Conservation (phyloP, 108 stramenopile genomes). For the Phaeodactylum tricornutum region DNA sequence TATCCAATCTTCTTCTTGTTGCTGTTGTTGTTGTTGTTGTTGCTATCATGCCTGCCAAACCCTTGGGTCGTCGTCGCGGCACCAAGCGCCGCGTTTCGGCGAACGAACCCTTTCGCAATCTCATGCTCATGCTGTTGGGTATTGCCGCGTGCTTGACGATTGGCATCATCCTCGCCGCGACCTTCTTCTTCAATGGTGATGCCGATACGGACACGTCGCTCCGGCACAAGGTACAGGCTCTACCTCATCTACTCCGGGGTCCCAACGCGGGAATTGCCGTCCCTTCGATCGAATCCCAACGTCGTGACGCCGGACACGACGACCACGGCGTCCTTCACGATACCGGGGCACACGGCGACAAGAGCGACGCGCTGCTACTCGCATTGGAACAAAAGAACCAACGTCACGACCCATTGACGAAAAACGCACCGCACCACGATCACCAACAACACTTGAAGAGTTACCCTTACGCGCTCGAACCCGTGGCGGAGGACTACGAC, state of each 20-base stretch:
- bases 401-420: not conserved
- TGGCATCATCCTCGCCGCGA: too few species aligned
- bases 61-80: too few species aligned
- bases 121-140: too few species aligned
- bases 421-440: conserved; percentile 3
- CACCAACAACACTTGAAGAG: conserved; percentile 3
- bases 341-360: not conserved
- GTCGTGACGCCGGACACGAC: not conserved
- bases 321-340: not conserved
- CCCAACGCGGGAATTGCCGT: not conserved
- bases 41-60: too few species aligned
- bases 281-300: not conserved
- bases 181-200: too few species aligned
- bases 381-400: not conserved
- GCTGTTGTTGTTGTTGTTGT: too few species aligned
- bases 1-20: too few species aligned
- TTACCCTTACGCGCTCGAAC: conserved; percentile 25
- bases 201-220: too few species aligned
- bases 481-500: conserved; percentile 20
- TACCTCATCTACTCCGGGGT: not conserved
- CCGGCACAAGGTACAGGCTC: conserved; percentile 1
- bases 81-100: too few species aligned
- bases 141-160: too few species aligned
- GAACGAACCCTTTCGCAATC: too few species aligned
- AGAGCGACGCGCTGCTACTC: not conserved